Evolutionary conservation across 805 yeast genomes (phyloP).

Genomic region (Starmerella sp.): DNA sequence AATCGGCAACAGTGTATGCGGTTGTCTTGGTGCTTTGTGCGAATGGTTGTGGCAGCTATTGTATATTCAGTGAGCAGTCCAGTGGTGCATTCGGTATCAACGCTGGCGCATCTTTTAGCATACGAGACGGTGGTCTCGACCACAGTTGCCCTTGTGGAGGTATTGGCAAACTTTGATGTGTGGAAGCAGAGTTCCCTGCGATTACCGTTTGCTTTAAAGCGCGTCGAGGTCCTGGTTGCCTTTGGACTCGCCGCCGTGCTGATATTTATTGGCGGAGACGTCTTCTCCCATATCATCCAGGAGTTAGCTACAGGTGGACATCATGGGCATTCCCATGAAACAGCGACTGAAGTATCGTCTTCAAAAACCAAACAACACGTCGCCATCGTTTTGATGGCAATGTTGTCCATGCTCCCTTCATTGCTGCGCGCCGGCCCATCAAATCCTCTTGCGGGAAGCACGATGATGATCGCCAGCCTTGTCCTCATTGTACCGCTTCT

Average conservation of each 20-base stretch:
- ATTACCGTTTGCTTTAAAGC: slow-evolving; percentile 87
- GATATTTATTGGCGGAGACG: slow-evolving; percentile 82
- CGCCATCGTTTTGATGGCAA: slow-evolving; percentile 1
- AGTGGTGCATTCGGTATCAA: slow-evolving; percentile 37
- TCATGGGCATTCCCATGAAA: slow-evolving; percentile 1
- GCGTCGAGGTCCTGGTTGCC: slow-evolving; percentile 77
- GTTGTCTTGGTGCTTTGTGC: slow-evolving; percentile 48
- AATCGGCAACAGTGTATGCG: slow-evolving; percentile 46
- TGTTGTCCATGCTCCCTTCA: slow-evolving; percentile 7
- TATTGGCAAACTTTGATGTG: slow-evolving; percentile 82
- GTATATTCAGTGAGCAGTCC: slow-evolving; percentile 35
- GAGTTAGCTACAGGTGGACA: slow-evolving; percentile 38
- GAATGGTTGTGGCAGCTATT: slow-evolving; percentile 42
- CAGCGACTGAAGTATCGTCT: neutral
- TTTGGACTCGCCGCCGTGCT: slow-evolving; percentile 78
- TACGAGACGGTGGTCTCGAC: slow-evolving; percentile 76
- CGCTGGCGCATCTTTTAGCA: slow-evolving; percentile 71
- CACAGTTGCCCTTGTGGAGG: slow-evolving; percentile 57
- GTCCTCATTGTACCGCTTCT: slow-evolving; percentile 27
- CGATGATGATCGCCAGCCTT: slow-evolving; percentile 27
- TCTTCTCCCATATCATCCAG: slow-evolving; percentile 77
- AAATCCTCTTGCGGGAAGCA: slow-evolving; percentile 18
- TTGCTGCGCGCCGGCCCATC: slow-evolving; percentile 7
- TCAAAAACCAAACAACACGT: neutral
- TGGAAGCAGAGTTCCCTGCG: slow-evolving; percentile 76